A percentile compares a stretch with the other conserved stretches of the same genome.
phyloP scores from a whole-genome alignment of 1,284 basidiomycete genomes.

The Apiotrichum brassicae region DNA sequence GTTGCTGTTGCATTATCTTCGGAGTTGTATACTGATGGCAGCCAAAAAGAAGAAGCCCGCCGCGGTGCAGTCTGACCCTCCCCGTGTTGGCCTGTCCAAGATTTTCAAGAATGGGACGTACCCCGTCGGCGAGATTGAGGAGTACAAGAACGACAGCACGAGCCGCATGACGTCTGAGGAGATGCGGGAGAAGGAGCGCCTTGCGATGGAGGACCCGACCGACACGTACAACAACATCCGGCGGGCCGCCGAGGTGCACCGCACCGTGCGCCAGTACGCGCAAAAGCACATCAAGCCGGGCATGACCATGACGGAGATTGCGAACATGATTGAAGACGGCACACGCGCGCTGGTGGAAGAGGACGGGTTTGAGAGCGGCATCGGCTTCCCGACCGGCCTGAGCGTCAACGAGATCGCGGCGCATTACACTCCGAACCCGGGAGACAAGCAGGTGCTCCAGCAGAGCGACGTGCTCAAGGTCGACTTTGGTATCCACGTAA shows the following conservation, averaged over 20 bases:
- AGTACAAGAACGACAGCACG: constrained; percentile 82
- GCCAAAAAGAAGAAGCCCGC: constrained; percentile 66
- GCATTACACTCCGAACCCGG: constrained; percentile 94
- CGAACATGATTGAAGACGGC: constrained; percentile 85
- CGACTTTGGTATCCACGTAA: constrained; percentile 95
- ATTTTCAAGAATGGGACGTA: constrained; percentile 80
- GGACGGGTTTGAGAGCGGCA: constrained; percentile 67
- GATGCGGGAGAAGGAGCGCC: constrained; percentile 72
- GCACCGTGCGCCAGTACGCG: constrained; percentile 78
- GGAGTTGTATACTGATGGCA: constrained; percentile 3
- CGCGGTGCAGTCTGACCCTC: constrained; percentile 76
- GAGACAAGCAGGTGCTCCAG: constrained; percentile 79
- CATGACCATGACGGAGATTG: constrained; percentile 92
- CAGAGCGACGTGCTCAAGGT: constrained; percentile 88
- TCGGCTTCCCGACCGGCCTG: constrained; percentile 96
- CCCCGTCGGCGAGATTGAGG: constrained; percentile 86
- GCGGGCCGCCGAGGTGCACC: constrained; percentile 89
- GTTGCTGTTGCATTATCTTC: constrained; percentile 2
- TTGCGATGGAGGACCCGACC: constrained; percentile 70
- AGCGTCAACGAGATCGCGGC: constrained; percentile 93
- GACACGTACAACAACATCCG: constrained; percentile 83
- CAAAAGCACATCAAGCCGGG: constrained; percentile 82
- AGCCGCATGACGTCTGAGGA: constrained; percentile 88
- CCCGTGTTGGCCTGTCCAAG: constrained; percentile 82
- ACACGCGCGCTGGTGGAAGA: constrained; percentile 86